These are phyloP conservation scores for Purshia tridentata DNA, from an alignment of 306 rosid species.

Conservation along the genomic window DNA sequence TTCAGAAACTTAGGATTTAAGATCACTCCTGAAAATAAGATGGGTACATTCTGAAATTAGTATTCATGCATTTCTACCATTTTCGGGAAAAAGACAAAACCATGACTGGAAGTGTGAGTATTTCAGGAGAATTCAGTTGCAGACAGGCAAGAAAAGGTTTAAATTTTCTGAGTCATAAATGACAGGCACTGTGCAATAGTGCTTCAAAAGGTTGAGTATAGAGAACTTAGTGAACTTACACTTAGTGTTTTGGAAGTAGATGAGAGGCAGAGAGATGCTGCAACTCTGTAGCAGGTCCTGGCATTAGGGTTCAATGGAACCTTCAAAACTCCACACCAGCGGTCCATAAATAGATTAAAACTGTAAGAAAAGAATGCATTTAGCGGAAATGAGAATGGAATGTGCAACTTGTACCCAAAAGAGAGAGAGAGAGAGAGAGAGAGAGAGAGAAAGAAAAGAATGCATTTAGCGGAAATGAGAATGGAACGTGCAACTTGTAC, in stretches of 20 bases:
- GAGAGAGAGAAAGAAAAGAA: too few species aligned
- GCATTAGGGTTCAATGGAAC: conserved; percentile 51
- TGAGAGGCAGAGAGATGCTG: conserved; percentile 78
- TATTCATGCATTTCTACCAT: background rate
- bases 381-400: background rate
- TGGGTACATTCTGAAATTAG: background rate
- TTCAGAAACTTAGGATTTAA: background rate
- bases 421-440: too few species aligned
- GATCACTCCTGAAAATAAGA: background rate
- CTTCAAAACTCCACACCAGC: conserved; percentile 80
- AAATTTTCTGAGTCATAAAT: background rate
- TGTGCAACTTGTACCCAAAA: background rate
- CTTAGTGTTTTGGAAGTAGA: conserved; percentile 40
- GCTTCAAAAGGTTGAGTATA: background rate
- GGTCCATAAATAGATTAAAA: conserved; percentile 46
- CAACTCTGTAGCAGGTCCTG: conserved; percentile 50
- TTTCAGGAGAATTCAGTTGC: background rate
- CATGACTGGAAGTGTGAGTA: background rate
- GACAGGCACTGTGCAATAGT: background rate
- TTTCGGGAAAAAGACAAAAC: background rate
- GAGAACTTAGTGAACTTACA: conserved; percentile 58
- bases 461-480: too few species aligned
- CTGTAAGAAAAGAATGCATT: background rate
- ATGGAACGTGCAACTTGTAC: too few species aligned
- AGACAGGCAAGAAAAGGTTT: background rate